These are phyloP conservation scores for Aeschynomene evenia DNA, from an alignment of 306 rosid species.

Conservation along the genomic window DNA sequence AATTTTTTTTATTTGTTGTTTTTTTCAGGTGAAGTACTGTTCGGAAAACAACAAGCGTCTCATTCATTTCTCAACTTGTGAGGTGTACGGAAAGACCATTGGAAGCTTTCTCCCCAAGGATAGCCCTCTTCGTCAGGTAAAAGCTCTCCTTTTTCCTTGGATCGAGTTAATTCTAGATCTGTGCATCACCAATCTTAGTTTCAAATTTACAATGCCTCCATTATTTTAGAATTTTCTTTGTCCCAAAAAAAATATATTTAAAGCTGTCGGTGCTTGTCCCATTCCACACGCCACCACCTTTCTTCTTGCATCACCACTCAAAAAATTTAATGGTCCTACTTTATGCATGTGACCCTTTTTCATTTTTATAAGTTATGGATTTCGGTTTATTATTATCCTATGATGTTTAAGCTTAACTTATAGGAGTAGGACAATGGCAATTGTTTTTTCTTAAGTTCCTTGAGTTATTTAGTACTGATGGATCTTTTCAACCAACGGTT, in stretches of 20 bases:
- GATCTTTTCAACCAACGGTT: neutral
- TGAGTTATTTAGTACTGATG: neutral
- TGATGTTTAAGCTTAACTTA: neutral
- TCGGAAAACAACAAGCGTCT: slow-evolving; percentile 85
- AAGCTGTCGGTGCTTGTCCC: slow-evolving; percentile 23
- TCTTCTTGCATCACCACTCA: neutral
- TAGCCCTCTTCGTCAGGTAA: slow-evolving; percentile 84
- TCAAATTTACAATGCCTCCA: neutral
- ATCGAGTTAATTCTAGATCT: neutral
- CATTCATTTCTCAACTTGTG: slow-evolving; percentile 94
- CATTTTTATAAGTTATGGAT: neutral
- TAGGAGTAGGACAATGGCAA: neutral
- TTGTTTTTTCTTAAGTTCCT: neutral
- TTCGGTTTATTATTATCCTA: slow-evolving; percentile 12
- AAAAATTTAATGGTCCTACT: neutral
- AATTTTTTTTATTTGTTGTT: neutral
- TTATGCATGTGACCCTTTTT: no score
- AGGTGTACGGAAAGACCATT: slow-evolving; percentile 93
- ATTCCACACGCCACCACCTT: neutral
- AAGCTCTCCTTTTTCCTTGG: neutral
- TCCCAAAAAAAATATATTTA: no score
- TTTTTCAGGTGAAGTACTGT: slow-evolving; percentile 76
- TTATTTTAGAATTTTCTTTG: slow-evolving; percentile 11
- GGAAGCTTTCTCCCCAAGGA: slow-evolving; percentile 93
- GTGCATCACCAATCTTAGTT: neutral